Evolutionary conservation across 176 grass and related monocot genomes (phyloP).

Genomic region (Aegilops sharonensis): DNA sequence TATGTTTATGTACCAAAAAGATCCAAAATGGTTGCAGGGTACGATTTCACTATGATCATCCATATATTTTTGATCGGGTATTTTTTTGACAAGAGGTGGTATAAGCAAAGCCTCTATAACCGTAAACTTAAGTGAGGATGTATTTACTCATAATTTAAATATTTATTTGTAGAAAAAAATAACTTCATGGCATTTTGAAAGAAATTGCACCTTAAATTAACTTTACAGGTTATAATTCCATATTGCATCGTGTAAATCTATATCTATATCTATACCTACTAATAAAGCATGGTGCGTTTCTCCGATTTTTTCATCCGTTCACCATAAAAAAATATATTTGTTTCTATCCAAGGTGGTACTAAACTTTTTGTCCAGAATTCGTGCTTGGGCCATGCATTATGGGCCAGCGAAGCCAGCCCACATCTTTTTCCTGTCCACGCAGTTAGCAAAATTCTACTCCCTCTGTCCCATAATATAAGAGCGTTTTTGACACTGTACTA

Average conservation of each 20-base stretch:
- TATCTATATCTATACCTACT: too few relatives aligned
- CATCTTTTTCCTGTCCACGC: too few relatives aligned
- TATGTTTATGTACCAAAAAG: background rate
- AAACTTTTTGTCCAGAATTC: too few relatives aligned
- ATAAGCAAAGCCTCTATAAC: slow-evolving; percentile 76
- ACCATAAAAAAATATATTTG: too few relatives aligned
- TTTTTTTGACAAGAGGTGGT: slow-evolving; percentile 68
- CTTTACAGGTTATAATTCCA: slow-evolving; percentile 75
- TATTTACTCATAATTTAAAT: slow-evolving; percentile 52
- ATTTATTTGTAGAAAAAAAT: background rate
- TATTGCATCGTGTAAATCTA: background rate
- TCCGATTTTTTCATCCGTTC: too few relatives aligned
- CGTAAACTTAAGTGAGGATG: slow-evolving; percentile 78
- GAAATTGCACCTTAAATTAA: background rate
- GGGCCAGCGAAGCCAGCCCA: too few relatives aligned
- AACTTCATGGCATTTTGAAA: background rate
- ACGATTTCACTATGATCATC: slow-evolving; percentile 73
- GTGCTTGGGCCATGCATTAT: too few relatives aligned
- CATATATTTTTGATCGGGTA: slow-evolving; percentile 60
- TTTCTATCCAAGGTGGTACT: too few relatives aligned
- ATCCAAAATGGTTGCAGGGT: slow-evolving; percentile 41
- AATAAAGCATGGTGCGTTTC: too few relatives aligned
- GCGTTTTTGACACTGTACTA: too few relatives aligned
- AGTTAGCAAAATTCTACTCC: background rate
- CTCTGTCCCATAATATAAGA: too few relatives aligned